Conservation (phyloP, 2,329 filamentous ascomycete species). For the Madurella fahalii region DNA sequence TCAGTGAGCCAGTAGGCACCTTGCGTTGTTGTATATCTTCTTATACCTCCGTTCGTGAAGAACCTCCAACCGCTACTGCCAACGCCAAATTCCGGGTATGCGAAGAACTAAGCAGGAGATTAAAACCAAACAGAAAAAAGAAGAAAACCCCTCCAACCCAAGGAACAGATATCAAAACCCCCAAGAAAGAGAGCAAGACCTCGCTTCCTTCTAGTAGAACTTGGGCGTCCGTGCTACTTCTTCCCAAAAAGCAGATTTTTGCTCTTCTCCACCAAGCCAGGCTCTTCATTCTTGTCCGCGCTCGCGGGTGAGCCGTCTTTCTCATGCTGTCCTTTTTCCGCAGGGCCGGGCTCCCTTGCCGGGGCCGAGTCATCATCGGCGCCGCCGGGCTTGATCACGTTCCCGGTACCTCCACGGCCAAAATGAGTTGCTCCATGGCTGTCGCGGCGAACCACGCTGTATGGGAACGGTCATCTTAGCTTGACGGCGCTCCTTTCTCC, state of each 20-base stretch:
- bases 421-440: slow-evolving; percentile 60
- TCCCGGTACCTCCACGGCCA: slow-evolving; percentile 73
- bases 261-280: slow-evolving; percentile 26
- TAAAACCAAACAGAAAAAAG: background rate
- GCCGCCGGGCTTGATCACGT: slow-evolving; percentile 54
- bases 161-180: too few relatives aligned
- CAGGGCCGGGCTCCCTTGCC: background rate
- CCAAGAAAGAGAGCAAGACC: too few relatives aligned
- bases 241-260: slow-evolving; percentile 26
- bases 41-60: background rate
- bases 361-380: slow-evolving; percentile 21
- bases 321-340: slow-evolving; percentile 28
- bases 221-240: slow-evolving; percentile 16
- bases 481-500: background rate
- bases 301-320: slow-evolving; percentile 29
- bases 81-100: slow-evolving; percentile 10
- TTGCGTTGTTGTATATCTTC: too few relatives aligned
- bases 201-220: too few relatives aligned
- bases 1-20: too few relatives aligned
- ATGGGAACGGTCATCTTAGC: slow-evolving; percentile 1
- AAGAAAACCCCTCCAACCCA: background rate
- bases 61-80: background rate
- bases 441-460: slow-evolving; percentile 50
- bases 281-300: slow-evolving; percentile 9
- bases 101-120: background rate